Percentiles rank a stretch among this genome's conserved stretches.
Conservation (phyloP, 306 rosid species). For the Leucaena leucocephala region DNA sequence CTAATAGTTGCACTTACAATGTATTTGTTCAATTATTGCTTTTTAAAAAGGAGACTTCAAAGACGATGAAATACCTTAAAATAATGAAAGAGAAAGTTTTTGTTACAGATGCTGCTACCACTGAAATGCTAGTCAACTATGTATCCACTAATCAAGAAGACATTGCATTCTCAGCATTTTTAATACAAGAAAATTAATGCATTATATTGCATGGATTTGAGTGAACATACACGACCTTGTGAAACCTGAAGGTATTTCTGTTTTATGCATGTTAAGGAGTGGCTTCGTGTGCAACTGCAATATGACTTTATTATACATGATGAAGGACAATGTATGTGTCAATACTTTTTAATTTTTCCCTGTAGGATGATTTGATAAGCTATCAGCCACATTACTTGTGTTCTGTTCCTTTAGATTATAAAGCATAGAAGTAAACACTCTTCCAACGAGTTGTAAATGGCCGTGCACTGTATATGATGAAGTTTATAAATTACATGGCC, state of each 20-base stretch:
- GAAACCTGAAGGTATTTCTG: slow-evolving; percentile 79
- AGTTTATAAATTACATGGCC: slow-evolving; percentile 26
- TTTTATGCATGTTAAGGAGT: slow-evolving; percentile 17
- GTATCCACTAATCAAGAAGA: neutral
- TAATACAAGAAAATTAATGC: neutral
- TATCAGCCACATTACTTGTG: slow-evolving; percentile 70
- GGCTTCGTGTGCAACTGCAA: slow-evolving; percentile 14
- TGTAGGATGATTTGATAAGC: slow-evolving; percentile 65
- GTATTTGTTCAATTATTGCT: neutral
- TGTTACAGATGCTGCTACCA: neutral
- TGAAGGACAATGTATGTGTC: slow-evolving; percentile 8
- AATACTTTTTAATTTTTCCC: slow-evolving; percentile 29
- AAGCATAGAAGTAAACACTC: slow-evolving; percentile 72
- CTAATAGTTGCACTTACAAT: neutral
- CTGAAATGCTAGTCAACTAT: neutral
- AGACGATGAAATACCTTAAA: neutral
- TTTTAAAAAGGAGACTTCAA: neutral
- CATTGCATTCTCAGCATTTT: neutral
- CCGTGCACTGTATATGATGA: slow-evolving; percentile 22
- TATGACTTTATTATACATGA: slow-evolving; percentile 8
- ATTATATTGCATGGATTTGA: slow-evolving; percentile 65
- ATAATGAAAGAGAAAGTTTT: neutral
- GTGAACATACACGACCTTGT: slow-evolving; percentile 72
- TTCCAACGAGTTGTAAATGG: slow-evolving; percentile 22
- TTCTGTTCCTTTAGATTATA: slow-evolving; percentile 86